phyloP scores from a whole-genome alignment of 208 protist species.

The Trypanosoma mega region DNA sequence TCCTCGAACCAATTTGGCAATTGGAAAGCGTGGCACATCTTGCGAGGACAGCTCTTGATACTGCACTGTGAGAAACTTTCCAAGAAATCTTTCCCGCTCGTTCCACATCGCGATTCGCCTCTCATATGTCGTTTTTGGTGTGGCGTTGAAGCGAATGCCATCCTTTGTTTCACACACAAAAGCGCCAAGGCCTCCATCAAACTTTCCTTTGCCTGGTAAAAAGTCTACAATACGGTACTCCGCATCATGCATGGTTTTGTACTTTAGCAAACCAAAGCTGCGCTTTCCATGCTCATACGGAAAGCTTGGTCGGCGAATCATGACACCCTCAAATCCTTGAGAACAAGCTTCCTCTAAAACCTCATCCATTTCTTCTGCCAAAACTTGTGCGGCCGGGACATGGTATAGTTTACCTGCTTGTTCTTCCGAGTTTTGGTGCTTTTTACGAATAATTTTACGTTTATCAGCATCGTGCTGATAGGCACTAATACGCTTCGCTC shows the following conservation, averaged over 20 bases:
- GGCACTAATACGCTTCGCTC: constrained; percentile 82
- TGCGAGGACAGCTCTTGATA: constrained; percentile 86
- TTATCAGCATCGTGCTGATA: constrained; percentile 79
- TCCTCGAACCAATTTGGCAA: constrained; percentile 79
- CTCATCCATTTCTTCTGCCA: constrained; percentile 74
- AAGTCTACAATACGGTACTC: constrained; percentile 89
- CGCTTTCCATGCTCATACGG: constrained; percentile 90
- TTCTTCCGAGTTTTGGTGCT: constrained; percentile 21
- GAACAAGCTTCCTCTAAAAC: constrained; percentile 78
- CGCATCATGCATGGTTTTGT: constrained; percentile 90
- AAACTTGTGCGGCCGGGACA: constrained; percentile 76
- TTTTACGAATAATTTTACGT: constrained; percentile 67
- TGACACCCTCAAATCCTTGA: constrained; percentile 89
- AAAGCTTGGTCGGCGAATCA: constrained; percentile 82
- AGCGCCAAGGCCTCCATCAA: constrained; percentile 77
- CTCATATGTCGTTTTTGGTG: constrained; percentile 63
- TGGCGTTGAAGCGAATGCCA: constrained; percentile 73
- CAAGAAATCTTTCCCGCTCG: constrained; percentile 52
- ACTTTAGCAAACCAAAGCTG: constrained; percentile 89
- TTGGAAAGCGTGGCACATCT: constrained; percentile 87
- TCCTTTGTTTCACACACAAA: constrained; percentile 85
- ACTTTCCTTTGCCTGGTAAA: constrained; percentile 81
- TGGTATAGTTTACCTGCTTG: constrained; percentile 64
- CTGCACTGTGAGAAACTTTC: constrained; percentile 84
- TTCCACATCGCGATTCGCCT: constrained; percentile 63